Percentiles rank a stretch among this genome's conserved stretches.
These are phyloP conservation scores for Coccomyxa sp. DNA, from an alignment of 139 green algal species.

Conservation along the genomic window DNA sequence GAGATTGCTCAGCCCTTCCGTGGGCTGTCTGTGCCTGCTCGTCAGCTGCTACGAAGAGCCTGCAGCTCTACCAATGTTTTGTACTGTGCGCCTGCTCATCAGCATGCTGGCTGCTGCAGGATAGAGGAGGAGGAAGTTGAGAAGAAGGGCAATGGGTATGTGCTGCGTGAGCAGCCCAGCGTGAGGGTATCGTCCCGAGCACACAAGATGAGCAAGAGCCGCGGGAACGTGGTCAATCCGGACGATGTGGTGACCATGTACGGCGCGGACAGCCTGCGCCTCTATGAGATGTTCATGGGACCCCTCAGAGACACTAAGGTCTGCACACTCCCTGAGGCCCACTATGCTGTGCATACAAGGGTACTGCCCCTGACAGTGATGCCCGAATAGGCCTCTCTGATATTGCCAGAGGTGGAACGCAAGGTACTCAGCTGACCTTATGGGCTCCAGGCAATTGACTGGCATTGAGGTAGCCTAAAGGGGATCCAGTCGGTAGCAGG, in stretches of 20 bases:
- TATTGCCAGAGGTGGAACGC: neutral
- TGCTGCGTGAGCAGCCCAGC: slow-evolving; percentile 54
- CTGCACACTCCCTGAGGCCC: too few relatives aligned
- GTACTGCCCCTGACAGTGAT: too few relatives aligned
- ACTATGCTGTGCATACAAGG: too few relatives aligned
- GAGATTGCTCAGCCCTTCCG: too few relatives aligned
- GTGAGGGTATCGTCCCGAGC: slow-evolving; percentile 71
- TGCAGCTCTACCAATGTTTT: too few relatives aligned
- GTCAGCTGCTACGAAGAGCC: too few relatives aligned
- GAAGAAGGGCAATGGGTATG: slow-evolving; percentile 60
- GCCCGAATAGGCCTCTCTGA: neutral
- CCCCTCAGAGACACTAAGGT: slow-evolving; percentile 91
- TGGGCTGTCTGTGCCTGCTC: too few relatives aligned
- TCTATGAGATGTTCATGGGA: slow-evolving; percentile 99
- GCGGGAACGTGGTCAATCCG: slow-evolving; percentile 98
- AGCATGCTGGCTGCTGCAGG: slow-evolving; percentile 16
- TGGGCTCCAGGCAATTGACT: too few relatives aligned
- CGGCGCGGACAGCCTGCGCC: slow-evolving; percentile 92
- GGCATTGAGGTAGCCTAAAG: too few relatives aligned
- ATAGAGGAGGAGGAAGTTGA: slow-evolving; percentile 54
- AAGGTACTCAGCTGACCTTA: too few relatives aligned
- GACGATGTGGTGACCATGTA: slow-evolving; percentile 90
- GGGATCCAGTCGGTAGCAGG: too few relatives aligned
- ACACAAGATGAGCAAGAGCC: slow-evolving; percentile 97
- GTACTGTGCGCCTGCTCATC: neutral